Evolutionary conservation across 2,329 filamentous ascomycete species (phyloP).

Genomic region (Talaromyces amestolkiae): DNA sequence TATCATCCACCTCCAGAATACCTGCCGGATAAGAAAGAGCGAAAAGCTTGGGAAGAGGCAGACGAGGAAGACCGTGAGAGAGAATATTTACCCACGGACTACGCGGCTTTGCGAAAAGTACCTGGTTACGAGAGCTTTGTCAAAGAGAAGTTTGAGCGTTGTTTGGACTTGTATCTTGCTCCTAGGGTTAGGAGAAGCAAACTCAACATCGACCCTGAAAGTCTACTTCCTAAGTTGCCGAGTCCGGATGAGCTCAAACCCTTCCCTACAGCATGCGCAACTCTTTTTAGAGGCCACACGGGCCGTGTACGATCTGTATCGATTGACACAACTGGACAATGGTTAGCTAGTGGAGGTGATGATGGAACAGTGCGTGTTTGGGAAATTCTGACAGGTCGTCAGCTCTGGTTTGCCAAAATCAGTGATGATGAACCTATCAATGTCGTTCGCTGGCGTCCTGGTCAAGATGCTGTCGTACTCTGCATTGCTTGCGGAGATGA

Average conservation of each 20-base stretch:
- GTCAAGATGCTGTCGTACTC: slow-evolving; percentile 74
- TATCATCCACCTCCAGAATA: slow-evolving; percentile 97
- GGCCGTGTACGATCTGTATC: slow-evolving; percentile 81
- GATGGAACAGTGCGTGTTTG: slow-evolving; percentile 90
- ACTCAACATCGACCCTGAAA: slow-evolving; percentile 94
- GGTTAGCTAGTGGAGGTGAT: slow-evolving; percentile 87
- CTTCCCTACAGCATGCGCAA: slow-evolving; percentile 87
- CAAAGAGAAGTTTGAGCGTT: slow-evolving; percentile 94
- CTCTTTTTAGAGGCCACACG: slow-evolving; percentile 82
- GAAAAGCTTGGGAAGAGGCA: slow-evolving; percentile 75
- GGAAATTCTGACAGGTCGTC: slow-evolving; percentile 80
- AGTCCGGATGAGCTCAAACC: slow-evolving; percentile 90
- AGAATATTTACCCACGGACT: slow-evolving; percentile 80
- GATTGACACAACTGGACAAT: slow-evolving; percentile 81
- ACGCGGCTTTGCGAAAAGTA: slow-evolving; percentile 81
- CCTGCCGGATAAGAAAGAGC: slow-evolving; percentile 80
- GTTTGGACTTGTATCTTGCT: slow-evolving; percentile 90
- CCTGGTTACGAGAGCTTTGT: slow-evolving; percentile 87
- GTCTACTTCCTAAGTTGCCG: slow-evolving; percentile 86
- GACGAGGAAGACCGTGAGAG: slow-evolving; percentile 90
- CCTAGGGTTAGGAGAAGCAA: slow-evolving; percentile 88
- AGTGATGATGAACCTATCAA: slow-evolving; percentile 77
- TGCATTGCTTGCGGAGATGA: slow-evolving; percentile 82
- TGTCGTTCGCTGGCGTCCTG: slow-evolving; percentile 84
- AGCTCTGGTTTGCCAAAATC: slow-evolving; percentile 80